Evolutionary conservation across 805 yeast species (phyloP), one percentile per base, ranked within the genome.

Genomic region (Myxozyma geophila): DNA sequence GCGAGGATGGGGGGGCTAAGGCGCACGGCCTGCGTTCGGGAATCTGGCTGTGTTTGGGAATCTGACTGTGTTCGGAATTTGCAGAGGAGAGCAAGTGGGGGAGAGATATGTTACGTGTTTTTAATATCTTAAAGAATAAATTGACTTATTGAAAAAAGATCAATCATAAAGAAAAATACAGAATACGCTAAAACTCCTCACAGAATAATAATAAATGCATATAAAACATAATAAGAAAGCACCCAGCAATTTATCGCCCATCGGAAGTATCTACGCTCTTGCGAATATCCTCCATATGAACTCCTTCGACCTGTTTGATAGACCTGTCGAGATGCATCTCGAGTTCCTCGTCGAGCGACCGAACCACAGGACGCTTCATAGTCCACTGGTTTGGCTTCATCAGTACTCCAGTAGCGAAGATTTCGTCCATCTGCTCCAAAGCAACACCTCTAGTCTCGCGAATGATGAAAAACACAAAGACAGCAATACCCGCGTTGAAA

Each of bases 391-490:
- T 47, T 9, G 53, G 67, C 46, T 49, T 46, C 67, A 64, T 64
- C 43, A 64, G 28, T 41, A 60, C 51, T 7, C 67, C 67, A 28
- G 57, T 55, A 15, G 41, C 7, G 54, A 88, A 89, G 17, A 88
- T 89, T 55, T 85, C 86, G 73, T 88, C 93, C 72, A 88, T 80
- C 74, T 88, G 91, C 76, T 89, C 95, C 71, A 88, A 81, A 0
- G 93, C 86, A 67, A 86, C 81, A 40, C 85, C 85, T 76, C 84
- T 85, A 1, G 92, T 88, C 73, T 88, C 92, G 2, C 92, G 89
- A 28, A 81, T 74, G 73, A 77, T 77, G 54, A 78, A 73, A 67
- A 82, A 81, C 19, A 83, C 83, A 63, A 88, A 78, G 85, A 85
- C n/a, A 7, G 68, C 67, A 9, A 65, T 67, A 28, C 41, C 44